These are phyloP conservation scores for Epichloe baconii DNA, from an alignment of 2,329 filamentous ascomycete species.

Conservation along the genomic window DNA sequence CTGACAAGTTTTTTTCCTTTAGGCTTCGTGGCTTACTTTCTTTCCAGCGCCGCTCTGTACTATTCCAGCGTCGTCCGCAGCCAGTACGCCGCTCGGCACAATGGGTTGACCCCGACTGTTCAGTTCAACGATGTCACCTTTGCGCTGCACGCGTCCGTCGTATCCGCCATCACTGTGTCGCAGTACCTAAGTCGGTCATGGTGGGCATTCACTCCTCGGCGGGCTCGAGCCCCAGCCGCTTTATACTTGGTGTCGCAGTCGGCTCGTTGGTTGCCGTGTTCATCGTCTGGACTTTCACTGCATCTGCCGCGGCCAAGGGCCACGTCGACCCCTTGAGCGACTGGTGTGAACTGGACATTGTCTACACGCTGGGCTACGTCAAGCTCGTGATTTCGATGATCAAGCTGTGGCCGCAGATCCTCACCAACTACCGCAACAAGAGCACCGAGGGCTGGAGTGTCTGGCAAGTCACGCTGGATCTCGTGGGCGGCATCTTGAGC, in stretches of 20 bases:
- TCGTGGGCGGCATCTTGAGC: slow-evolving; percentile 69
- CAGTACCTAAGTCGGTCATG: slow-evolving; percentile 63
- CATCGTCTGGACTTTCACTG: slow-evolving; percentile 33
- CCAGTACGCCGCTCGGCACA: slow-evolving; percentile 74
- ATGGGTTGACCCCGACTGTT: slow-evolving; percentile 67
- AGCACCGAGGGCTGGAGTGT: slow-evolving; percentile 88
- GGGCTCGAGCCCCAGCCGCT: slow-evolving; percentile 41
- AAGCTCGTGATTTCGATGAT: slow-evolving; percentile 80
- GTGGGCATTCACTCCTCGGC: slow-evolving; percentile 60
- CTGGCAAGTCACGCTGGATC: slow-evolving; percentile 68
- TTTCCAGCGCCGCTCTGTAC: slow-evolving; percentile 63
- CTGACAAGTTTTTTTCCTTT: neutral
- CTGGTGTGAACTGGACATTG: slow-evolving; percentile 51
- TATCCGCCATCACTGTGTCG: slow-evolving; percentile 60
- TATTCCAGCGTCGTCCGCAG: slow-evolving; percentile 63
- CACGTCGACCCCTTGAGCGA: slow-evolving; percentile 25
- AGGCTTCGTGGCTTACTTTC: slow-evolving; percentile 64
- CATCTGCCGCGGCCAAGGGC: slow-evolving; percentile 19
- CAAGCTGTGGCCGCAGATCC: slow-evolving; percentile 84
- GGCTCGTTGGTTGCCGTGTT: slow-evolving; percentile 53
- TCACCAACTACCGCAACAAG: slow-evolving; percentile 70
- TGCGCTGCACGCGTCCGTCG: slow-evolving; percentile 63
- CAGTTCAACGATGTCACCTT: slow-evolving; percentile 85
- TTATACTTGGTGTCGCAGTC: slow-evolving; percentile 55
- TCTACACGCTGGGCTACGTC: slow-evolving; percentile 66